Evolutionary conservation across 305 asterid species (phyloP), one percentile per base, ranked within the genome.

Genomic region (Fraxinus greggii): DNA sequence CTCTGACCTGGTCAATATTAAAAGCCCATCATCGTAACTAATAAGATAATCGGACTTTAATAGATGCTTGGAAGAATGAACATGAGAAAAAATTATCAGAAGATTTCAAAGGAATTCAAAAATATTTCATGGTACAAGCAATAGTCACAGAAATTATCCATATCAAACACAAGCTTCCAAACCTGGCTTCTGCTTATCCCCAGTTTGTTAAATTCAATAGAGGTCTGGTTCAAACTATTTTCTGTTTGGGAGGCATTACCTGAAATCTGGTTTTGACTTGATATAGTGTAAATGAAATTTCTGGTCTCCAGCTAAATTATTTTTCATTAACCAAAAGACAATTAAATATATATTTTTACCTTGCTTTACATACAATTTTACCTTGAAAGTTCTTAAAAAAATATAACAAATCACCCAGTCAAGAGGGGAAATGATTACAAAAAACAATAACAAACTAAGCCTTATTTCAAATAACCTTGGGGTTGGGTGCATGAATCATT

Each of bases 1-100:
- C 94, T 76, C 83, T 96, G 89, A 82, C 91, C 99, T 96, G 92
- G 82, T 80, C 79, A 86, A 82, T 77, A 72, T 70, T 61, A 74
- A 78, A 88, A 79, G 33, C 32, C 26, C 78, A 86, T 24, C 45
- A 40, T 79, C 80, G 33, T 63, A 69, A 83, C 33, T 42, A n/a
- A 80, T 7, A 84, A 63, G 45, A 76, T 80, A 81, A 69, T 69
- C 4, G 21, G 38, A 3, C 21, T 1, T 1, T 1, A 69, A 69
- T 12, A 69, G 75, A 69, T 2, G 63, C n/a, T 51, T 33, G 67
- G 72, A 77, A 59, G 26, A 51, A 61, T 4, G 67, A 76, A 76
- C 77, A 63, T 12, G 32, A 59, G 32, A 33, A 72, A 76, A 21
- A 61, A 35, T 54, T 54, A 83, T n/a, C 28, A 70, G 36, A 59